A percentile compares a stretch with the other conserved stretches of the same genome.
Conservation (phyloP, 257 asterid species). For the Solanum lycopersicoides region DNA sequence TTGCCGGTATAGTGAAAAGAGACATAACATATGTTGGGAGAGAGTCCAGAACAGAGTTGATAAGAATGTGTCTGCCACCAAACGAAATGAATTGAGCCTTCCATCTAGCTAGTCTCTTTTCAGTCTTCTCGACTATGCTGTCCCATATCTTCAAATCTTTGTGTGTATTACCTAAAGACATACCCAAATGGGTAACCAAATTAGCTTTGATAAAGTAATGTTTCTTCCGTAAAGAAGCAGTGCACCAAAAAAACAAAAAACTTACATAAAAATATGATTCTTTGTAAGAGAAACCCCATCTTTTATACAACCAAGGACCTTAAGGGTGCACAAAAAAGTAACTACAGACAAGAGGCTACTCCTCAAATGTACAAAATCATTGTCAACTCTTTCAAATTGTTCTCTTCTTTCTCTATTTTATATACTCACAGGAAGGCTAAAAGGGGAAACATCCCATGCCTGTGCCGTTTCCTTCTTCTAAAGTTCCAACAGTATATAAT, state of each 20-base stretch:
- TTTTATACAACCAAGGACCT: neutral
- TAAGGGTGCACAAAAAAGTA: neutral
- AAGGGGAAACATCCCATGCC: neutral
- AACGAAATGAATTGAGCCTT: too few relatives aligned
- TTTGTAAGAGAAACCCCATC: neutral
- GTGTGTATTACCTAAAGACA: too few relatives aligned
- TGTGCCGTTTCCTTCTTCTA: neutral
- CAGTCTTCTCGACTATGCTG: too few relatives aligned
- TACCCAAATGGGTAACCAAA: too few relatives aligned
- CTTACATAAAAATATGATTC: neutral
- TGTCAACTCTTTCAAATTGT: neutral
- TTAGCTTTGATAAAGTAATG: neutral
- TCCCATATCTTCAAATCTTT: too few relatives aligned
- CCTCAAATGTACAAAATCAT: neutral
- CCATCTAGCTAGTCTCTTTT: too few relatives aligned
- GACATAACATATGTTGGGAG: too few relatives aligned
- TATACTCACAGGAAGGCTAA: neutral
- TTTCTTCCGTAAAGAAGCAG: neutral
- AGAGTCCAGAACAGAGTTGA: too few relatives aligned
- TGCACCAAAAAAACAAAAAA: neutral
- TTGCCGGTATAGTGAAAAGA: too few relatives aligned
- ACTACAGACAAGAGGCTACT: neutral
- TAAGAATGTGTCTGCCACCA: too few relatives aligned
- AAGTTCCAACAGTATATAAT: neutral
- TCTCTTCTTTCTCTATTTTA: neutral